Percentiles rank a stretch among this genome's conserved stretches.
Conservation (phyloP, 805 yeast genomes). For the Kluyveromyces nonfermentans region DNA sequence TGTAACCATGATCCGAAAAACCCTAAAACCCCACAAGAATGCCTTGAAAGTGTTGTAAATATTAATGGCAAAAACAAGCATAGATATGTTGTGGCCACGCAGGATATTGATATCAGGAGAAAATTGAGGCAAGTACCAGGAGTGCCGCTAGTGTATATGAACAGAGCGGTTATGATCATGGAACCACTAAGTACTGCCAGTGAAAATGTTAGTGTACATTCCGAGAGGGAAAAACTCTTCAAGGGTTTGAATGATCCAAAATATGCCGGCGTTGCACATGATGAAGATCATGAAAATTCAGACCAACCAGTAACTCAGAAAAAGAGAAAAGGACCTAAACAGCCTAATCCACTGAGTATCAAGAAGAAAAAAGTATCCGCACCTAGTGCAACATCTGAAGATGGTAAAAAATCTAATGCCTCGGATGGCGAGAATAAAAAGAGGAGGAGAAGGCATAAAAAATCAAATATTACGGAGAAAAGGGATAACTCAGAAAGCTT, state of each 20-base stretch:
- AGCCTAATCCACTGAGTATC: slow-evolving; percentile 84
- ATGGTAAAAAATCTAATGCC: not conserved
- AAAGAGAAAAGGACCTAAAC: slow-evolving; percentile 64
- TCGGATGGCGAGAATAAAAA: slow-evolving; percentile 7
- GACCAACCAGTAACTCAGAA: slow-evolving; percentile 20
- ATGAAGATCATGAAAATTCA: slow-evolving; percentile 10
- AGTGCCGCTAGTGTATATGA: slow-evolving; percentile 78
- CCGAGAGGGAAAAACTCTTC: slow-evolving; percentile 61
- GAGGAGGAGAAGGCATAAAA: slow-evolving; percentile 17
- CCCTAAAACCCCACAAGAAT: slow-evolving; percentile 59
- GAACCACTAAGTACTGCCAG: slow-evolving; percentile 83
- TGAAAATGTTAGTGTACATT: slow-evolving; percentile 34
- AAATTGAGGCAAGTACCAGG: slow-evolving; percentile 74
- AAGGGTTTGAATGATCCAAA: slow-evolving; percentile 68
- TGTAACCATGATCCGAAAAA: slow-evolving; percentile 72
- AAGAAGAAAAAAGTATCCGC: slow-evolving; percentile 54
- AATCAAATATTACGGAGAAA: not conserved
- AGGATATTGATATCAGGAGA: slow-evolving; percentile 60
- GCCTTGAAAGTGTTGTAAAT: slow-evolving; percentile 61
- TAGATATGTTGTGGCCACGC: slow-evolving; percentile 83
- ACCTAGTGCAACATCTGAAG: not conserved
- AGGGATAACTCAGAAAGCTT: not conserved
- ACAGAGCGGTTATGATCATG: slow-evolving; percentile 89
- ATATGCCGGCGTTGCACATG: slow-evolving; percentile 36
- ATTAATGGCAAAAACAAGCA: slow-evolving; percentile 78